Base-by-base conservation (phyloP, 805 yeast genomes). In the Metschnikowia drakensbergensis region DNA sequence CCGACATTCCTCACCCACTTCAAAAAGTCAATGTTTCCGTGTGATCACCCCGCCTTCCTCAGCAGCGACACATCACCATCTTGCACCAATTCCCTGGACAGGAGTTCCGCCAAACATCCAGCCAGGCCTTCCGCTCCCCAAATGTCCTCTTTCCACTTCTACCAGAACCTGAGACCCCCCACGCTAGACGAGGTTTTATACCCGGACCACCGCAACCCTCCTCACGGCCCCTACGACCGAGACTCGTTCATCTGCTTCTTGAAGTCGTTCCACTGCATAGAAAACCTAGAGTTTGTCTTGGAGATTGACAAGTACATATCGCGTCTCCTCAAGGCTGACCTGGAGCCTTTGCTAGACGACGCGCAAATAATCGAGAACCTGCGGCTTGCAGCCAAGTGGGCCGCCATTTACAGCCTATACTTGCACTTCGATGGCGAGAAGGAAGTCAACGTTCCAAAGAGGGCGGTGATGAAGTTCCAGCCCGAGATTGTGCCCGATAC, bases 361-460 rank as follows among this genome's bases (percentile, higher is more conserved):
- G 39, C 37, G 41, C 45, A 40, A 5, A 52, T 51, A 35, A 33
- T 40, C 13, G 42, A 41, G n/a, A 41, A 33, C 33, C 52, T 45
- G 44, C 36, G 26, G 9, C 52, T 52, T 3, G 50, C 39, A 25
- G 34, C 39, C 45, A 47, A 43, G n/a, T 71, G 75, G 75, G 41
- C 52, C 17, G 41, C 43, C 10, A 63, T 71, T 22, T 59, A 63
- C 48, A 50, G 54, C 33, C 53, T 49, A 29, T 71, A 63, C 52
- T 48, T 71, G 11, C 48, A 57, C n/a, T 57, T 58, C 4, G 64
- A 67, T 33, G 59, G 69, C 3, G 48, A 53, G 10, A 65, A 63
- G 47, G 75, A 71, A 47, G 59, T 71, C 47, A 71, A 71, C 43
- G 46, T 70, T 5, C 71, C 74, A 1, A 58, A 56, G 41, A 47